Evolutionary conservation across 129 eudicot genomes (phyloP).

Genomic region (Flaveria brownii): DNA sequence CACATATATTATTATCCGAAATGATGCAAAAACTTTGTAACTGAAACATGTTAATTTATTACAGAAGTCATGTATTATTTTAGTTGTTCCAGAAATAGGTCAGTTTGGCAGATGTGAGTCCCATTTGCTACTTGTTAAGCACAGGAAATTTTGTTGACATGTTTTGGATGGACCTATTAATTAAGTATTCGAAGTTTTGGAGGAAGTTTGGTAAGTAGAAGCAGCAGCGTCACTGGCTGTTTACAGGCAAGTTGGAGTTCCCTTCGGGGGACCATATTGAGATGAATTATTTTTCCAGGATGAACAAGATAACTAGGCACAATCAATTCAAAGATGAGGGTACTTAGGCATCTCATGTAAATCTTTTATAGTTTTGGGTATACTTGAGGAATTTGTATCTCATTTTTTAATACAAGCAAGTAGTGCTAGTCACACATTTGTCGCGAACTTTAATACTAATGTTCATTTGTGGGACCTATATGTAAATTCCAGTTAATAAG

Average conservation of each 20-base stretch:
- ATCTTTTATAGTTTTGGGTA: too few species aligned
- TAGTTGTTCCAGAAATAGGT: background rate
- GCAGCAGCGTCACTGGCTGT: background rate
- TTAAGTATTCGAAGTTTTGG: background rate
- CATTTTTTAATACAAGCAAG: background rate
- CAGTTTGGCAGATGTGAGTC: background rate
- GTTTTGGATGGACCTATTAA: background rate
- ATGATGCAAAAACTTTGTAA: background rate
- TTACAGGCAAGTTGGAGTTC: background rate
- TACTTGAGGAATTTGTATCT: background rate
- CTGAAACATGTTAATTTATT: background rate
- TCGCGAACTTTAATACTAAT: background rate
- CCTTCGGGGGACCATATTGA: background rate
- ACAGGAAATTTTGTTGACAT: background rate
- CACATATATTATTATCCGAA: background rate
- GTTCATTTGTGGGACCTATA: background rate
- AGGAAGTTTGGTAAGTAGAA: background rate
- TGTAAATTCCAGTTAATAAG: background rate
- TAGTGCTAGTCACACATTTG: background rate
- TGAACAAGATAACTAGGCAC: too few species aligned
- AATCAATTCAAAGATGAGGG: too few species aligned
- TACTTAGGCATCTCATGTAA: too few species aligned
- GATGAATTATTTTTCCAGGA: too few species aligned
- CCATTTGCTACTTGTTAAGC: background rate
- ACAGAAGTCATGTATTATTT: background rate